Conservation (phyloP, 352 stramenopile species). For the Phytophthora litchii region DNA sequence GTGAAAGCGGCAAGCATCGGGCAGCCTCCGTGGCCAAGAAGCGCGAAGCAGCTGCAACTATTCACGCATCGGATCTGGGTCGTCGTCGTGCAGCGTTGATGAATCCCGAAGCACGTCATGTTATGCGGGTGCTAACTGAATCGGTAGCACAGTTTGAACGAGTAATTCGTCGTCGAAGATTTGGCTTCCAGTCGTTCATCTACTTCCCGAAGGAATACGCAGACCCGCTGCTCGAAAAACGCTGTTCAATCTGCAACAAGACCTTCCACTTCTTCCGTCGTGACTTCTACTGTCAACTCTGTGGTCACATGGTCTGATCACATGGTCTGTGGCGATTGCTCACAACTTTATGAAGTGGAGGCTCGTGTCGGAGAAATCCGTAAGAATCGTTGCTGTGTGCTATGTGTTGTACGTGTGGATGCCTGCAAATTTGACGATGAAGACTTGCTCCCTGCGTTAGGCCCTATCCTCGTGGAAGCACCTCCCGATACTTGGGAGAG, state of each 20-base stretch:
- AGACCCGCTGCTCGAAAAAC: slow-evolving; percentile 29
- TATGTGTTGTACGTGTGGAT: slow-evolving; percentile 60
- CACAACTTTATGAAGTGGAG: slow-evolving; percentile 53
- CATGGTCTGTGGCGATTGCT: slow-evolving; percentile 50
- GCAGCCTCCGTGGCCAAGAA: slow-evolving; percentile 20
- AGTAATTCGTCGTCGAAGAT: slow-evolving; percentile 58
- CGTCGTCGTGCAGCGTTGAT: slow-evolving; percentile 45
- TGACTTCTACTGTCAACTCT: slow-evolving; percentile 60
- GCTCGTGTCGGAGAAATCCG: slow-evolving; percentile 44
- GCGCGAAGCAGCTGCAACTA: slow-evolving; percentile 22
- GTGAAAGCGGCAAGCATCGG: slow-evolving; percentile 28
- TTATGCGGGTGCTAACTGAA: slow-evolving; percentile 52
- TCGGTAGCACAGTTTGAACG: slow-evolving; percentile 55
- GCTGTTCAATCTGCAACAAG: slow-evolving; percentile 53
- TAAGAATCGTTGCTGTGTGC: slow-evolving; percentile 51
- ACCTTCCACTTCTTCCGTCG: slow-evolving; percentile 47
- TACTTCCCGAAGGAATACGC: slow-evolving; percentile 51
- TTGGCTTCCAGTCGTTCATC: slow-evolving; percentile 70
- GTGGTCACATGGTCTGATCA: slow-evolving; percentile 39
- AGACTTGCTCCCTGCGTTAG: slow-evolving; percentile 43
- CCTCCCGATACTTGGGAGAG: slow-evolving; percentile 47
- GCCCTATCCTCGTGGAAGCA: slow-evolving; percentile 41
- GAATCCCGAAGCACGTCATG: slow-evolving; percentile 52
- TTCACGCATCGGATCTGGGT: slow-evolving; percentile 37
- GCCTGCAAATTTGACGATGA: slow-evolving; percentile 56